Evolutionary conservation across 2,329 filamentous ascomycete genomes (phyloP), one percentile per base, ranked within the genome.

Genomic region (Arachnomyces sp.): DNA sequence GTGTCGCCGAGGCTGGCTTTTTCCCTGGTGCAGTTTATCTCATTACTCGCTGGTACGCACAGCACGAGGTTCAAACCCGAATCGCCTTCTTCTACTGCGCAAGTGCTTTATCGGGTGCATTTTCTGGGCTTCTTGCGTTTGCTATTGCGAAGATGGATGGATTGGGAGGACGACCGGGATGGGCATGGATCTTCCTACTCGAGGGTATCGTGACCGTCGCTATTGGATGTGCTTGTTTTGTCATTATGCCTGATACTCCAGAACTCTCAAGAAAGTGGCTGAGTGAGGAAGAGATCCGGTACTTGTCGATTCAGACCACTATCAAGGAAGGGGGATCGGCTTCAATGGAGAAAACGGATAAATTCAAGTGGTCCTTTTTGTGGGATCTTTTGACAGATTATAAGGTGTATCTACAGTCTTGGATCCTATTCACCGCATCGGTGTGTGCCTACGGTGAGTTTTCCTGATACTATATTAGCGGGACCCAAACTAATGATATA

Each of bases 201-300:
- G 71, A 74, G 46, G 71, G 71, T 1, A 45, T 70, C 1, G 42
- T 61, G 1, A 69, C 69, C 3, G 69, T 78, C 0, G 31, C 77
- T 0, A 66, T 79, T 0, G 66, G 74, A 1, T 40, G 71, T 9
- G 56, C 55, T 6, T 63, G 72, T 7, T 75, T 76, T 56, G 75
- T 69, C 55, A 78, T 83, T 56, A 75, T 84, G n/a, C 70, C 80
- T 39, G 81, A 84, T 57, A 82, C 80, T 41, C 79, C 79, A 0
- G 65, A 69, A 28, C 80, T 50, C 53, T 1, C 31, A 41, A 28
- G 35, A 50, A 50, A 44, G 47, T 29, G 44, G 46, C 31, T 49
- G 49, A 7, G 46, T 40, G 38, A 54, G 1, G 63, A 68, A 13
- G 63, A 69, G 50, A 64, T 63, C 30, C 59, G 62, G 11, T 67